Percentiles rank a stretch among this genome's conserved stretches.
Conservation (phyloP, 176 grass and related monocot genomes). For the Triticum timopheevii region DNA sequence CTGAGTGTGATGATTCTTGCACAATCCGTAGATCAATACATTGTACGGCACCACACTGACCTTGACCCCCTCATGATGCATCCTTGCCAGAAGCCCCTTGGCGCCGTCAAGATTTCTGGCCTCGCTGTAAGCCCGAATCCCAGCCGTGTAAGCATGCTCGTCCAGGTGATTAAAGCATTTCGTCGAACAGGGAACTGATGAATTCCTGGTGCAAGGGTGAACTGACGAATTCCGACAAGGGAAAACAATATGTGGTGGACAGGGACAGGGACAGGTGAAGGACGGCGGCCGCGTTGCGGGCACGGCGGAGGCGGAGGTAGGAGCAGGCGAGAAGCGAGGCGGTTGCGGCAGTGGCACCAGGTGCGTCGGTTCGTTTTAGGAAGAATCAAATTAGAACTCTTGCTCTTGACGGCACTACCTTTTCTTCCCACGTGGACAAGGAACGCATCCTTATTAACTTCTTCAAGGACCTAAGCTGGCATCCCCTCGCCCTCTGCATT, state of each 20-base stretch:
- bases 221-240: conserved; percentile 50
- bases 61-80: conserved; percentile 39
- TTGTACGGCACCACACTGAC: conserved; percentile 41
- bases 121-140: conserved; percentile 65
- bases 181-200: conserved; percentile 45
- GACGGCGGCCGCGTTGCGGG: conserved; percentile 43
- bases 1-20: conserved; percentile 40
- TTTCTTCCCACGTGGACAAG: too few species aligned
- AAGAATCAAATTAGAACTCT: too few species aligned
- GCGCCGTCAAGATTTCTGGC: conserved; percentile 42
- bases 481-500: too few species aligned
- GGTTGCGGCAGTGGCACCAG: conserved; percentile 1
- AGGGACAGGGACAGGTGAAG: conserved; percentile 10
- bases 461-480: too few species aligned
- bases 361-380: not conserved
- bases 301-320: conserved; percentile 47
- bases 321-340: conserved; percentile 40
- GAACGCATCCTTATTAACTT: too few species aligned
- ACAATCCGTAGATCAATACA: conserved; percentile 60
- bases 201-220: conserved; percentile 37
- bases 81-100: conserved; percentile 34
- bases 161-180: conserved; percentile 42
- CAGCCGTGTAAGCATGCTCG: conserved; percentile 59
- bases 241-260: conserved; percentile 45
- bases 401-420: too few species aligned